Conservation (phyloP, 768 basidiomycete species). For the Trametes cubensis region DNA sequence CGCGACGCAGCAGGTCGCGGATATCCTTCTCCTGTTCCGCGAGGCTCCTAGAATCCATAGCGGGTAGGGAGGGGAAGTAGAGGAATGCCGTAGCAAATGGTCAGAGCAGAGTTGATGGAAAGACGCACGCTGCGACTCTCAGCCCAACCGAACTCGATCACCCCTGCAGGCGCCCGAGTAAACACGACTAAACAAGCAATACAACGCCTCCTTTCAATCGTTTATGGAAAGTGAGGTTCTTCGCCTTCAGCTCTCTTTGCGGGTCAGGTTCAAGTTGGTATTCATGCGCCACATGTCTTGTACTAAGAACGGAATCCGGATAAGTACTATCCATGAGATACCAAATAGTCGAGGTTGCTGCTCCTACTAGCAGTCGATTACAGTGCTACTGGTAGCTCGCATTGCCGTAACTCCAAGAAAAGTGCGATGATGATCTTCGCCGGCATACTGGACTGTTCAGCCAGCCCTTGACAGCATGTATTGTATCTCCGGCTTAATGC, state of each 20-base stretch:
- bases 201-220: constrained; percentile 1
- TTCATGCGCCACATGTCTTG: no score
- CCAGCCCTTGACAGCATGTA: constrained; percentile 10
- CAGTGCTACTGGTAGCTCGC: no score
- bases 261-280: no score
- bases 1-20: constrained; percentile 46
- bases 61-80: not conserved
- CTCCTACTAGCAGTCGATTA: no score
- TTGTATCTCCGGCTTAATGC: constrained; percentile 45
- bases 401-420: no score
- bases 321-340: no score
- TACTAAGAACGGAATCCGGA: no score
- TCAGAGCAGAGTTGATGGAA: not conserved
- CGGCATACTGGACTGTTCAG: no score
- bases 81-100: not conserved
- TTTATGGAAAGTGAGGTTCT: no score
- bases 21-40: constrained; percentile 44
- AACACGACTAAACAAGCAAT: constrained; percentile 7
- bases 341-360: no score
- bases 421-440: no score
- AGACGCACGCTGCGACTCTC: not conserved
- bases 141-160: not conserved
- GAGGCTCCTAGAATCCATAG: constrained; percentile 33
- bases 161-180: not conserved
- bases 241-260: no score